phyloP scores from a whole-genome alignment of 305 asterid species.

The Solanum hybrid region DNA sequence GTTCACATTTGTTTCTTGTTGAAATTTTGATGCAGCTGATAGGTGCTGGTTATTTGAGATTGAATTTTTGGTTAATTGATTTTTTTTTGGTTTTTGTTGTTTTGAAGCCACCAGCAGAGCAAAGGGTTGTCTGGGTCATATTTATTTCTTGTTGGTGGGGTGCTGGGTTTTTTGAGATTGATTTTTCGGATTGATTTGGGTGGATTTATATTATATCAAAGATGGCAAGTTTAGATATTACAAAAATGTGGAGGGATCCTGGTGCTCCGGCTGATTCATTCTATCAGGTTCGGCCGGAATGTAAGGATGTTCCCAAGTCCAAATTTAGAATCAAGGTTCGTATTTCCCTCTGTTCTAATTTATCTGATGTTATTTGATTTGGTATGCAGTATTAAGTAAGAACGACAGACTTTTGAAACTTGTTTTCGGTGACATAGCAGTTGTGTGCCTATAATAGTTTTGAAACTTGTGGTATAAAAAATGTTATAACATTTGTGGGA shows the following conservation, averaged over 20 bases:
- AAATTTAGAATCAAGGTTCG: slow-evolving; percentile 84
- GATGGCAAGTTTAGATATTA: background rate
- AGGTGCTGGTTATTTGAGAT: background rate
- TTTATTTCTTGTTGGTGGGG: background rate
- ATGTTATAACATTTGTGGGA: background rate
- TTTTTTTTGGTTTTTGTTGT: background rate
- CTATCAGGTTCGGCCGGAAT: slow-evolving; percentile 76
- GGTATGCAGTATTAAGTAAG: background rate
- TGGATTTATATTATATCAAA: background rate
- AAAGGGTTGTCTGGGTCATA: background rate
- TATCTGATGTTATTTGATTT: background rate
- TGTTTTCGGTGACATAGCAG: background rate
- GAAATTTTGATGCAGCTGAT: background rate
- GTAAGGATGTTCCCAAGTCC: slow-evolving; percentile 76
- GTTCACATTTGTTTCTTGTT: background rate
- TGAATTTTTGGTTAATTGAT: background rate
- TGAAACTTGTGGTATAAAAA: background rate
- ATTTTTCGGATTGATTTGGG: background rate
- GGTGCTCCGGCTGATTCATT: slow-evolving; percentile 84
- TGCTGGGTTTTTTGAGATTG: background rate
- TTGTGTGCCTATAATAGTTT: background rate
- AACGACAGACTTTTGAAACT: background rate
- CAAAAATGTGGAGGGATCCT: slow-evolving; percentile 71
- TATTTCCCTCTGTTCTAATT: background rate
- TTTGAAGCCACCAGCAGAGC: slow-evolving; percentile 8